Evolutionary conservation across 2,329 filamentous ascomycete species (phyloP), one percentile per base, ranked within the genome.

Genomic region (Alternaria sp.): DNA sequence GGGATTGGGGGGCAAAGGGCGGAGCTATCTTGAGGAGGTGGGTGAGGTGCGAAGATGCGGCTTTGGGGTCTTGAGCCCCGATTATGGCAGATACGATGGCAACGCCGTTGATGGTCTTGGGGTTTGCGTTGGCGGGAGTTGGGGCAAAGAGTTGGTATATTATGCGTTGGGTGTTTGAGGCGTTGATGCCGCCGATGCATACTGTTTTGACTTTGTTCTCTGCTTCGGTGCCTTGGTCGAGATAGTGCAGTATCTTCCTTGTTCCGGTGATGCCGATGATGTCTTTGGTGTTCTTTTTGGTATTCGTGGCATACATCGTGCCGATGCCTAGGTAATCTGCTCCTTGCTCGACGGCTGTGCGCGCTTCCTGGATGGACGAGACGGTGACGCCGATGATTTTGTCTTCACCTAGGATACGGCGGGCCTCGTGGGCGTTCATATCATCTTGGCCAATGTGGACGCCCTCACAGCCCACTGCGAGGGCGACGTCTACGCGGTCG

Each of bases 391-490:
- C 95, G 65, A 98, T 93, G 73, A 97, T 95, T 56, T 92, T 90
- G 68, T 90, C 84, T 1, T 87, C 82, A 0, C 93, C 93, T 0
- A 98, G 86, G 3, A 97, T 80, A 21, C 82, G 84, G 61, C 92
- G 90, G 3, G 93, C 94, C 43, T 86, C 85, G 9, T 81, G 74
- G 26, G 92, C 78, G 62, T 88, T 89, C 84, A 97, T 90, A 79
- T 98, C 95, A 86, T 97, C 94, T 82, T 98, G 95, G 7, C 96
- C 96, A 54, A 98, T 87, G 79, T 98, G 96, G 9, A 97, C 93
- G 49, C 96, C 96, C 82, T 97, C 95, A 61, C 92, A 96, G 12
- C 89, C 92, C 46, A 94, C 87, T 13, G 93, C 93, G 17, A 93
- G 85, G 9, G 93, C 94, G 25, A 98, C 92, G 77, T 97, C 94